Evolutionary conservation across 129 eudicot genomes (phyloP).

Genomic region (Rutidosis leptorrhynchoides): DNA sequence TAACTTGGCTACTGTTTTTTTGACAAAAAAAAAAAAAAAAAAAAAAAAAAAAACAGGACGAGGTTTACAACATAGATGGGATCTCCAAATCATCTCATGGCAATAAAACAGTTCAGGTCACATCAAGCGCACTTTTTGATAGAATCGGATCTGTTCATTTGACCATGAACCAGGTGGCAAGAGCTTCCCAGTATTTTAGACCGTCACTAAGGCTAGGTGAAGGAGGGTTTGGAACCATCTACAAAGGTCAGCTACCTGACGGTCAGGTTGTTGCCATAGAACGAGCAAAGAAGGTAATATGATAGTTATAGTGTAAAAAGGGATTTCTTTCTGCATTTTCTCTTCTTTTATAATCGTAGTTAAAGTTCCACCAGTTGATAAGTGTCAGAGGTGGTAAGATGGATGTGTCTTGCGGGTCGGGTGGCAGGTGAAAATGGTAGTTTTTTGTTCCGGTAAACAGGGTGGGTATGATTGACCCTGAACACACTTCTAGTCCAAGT

Average conservation of each 20-base stretch:
- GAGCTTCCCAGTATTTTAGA: no score
- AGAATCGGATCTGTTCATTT: no score
- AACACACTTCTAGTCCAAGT: not conserved
- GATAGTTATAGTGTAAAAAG: not conserved
- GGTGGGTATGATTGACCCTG: no score
- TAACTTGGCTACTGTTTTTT: not conserved
- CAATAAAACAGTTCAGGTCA: not conserved
- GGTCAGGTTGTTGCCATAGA: conserved; percentile 90
- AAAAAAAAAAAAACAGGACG: conserved; percentile 13
- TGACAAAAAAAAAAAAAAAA: no score
- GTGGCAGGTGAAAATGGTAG: not conserved
- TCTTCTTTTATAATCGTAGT: not conserved
- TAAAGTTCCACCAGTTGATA: not conserved
- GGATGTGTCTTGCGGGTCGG: not conserved
- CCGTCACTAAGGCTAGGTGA: no score
- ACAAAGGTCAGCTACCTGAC: no score
- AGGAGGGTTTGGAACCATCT: no score
- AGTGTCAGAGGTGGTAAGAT: not conserved
- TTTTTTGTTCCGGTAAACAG: not conserved
- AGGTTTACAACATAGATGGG: conserved; percentile 10
- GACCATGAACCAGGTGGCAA: no score
- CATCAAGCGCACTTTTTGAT: no score
- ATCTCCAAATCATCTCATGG: conserved; percentile 16
- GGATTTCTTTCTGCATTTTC: not conserved
- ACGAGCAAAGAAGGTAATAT: conserved; percentile 81